A percentile compares a stretch with the other conserved stretches of the same genome.
phyloP scores from a whole-genome alignment of 768 basidiomycete genomes.

The Chalciporus pseudorubinellus region DNA sequence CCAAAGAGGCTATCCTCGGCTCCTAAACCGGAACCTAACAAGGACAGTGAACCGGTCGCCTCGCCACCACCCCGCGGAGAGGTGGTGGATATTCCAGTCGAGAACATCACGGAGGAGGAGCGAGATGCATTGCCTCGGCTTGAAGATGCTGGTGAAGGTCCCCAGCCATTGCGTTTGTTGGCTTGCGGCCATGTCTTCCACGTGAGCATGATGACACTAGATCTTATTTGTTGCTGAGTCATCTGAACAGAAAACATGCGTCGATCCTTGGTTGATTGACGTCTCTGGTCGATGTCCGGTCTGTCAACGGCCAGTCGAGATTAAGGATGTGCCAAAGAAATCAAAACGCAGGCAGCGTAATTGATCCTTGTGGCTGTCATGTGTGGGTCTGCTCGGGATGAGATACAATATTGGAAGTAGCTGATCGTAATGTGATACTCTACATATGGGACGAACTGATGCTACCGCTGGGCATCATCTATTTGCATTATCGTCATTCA shows the following conservation, averaged over 20 bases:
- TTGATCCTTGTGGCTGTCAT: constrained; percentile 10
- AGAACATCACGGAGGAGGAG: constrained; percentile 41
- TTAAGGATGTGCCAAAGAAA: constrained; percentile 39
- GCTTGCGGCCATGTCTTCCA: constrained; percentile 89
- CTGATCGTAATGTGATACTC: constrained; percentile 31
- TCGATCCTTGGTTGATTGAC: constrained; percentile 86
- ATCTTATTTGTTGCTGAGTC: constrained; percentile 1
- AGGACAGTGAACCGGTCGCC: constrained; percentile 8
- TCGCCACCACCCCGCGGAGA: constrained; percentile 15
- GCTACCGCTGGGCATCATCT: constrained; percentile 9
- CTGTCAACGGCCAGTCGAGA: constrained; percentile 74
- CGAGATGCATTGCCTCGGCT: constrained; percentile 47
- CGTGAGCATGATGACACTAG: constrained; percentile 44
- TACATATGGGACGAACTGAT: constrained; percentile 30
- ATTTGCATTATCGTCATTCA: constrained; percentile 25
- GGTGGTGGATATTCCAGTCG: constrained; percentile 31
- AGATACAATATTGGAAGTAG: constrained; percentile 29
- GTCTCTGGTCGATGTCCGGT: constrained; percentile 87
- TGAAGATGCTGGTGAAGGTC: constrained; percentile 70
- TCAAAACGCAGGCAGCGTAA: constrained; percentile 22
- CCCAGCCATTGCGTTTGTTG: constrained; percentile 73
- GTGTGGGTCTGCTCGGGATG: constrained; percentile 3
- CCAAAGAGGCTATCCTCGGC: constrained; percentile 42
- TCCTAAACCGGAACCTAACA: constrained; percentile 31
- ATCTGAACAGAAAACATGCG: constrained; percentile 68